Evolutionary conservation across 805 yeast genomes (phyloP).

Genomic region (Suhomyces xylopsoci): DNA sequence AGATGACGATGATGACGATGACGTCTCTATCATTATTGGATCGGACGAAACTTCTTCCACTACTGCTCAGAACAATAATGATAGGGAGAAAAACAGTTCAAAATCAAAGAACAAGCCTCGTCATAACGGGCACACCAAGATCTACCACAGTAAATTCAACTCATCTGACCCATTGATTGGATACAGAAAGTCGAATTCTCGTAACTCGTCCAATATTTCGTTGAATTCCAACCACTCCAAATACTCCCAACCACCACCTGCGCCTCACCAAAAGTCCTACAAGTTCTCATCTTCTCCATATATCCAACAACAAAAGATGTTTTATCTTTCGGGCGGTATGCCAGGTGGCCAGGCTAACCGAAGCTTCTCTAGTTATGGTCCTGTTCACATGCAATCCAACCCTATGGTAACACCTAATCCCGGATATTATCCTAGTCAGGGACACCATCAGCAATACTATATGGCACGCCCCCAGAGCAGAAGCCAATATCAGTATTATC

Average conservation of each 20-base stretch:
- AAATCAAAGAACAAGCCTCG: conserved; percentile 2
- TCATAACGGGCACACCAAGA: conserved; percentile 14
- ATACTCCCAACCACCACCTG: conserved; percentile 12
- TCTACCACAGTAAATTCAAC: conserved; percentile 14
- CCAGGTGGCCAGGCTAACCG: background rate
- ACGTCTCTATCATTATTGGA: conserved; percentile 36
- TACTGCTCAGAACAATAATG: conserved; percentile 14
- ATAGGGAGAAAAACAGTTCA: background rate
- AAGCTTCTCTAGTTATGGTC: conserved; percentile 4
- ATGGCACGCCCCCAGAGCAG: conserved; percentile 8
- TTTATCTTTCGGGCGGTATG: conserved; percentile 8
- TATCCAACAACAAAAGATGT: conserved; percentile 10
- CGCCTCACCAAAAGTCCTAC: conserved; percentile 5
- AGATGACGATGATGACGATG: conserved; percentile 28
- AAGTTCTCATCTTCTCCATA: conserved; percentile 8
- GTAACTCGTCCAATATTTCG: conserved; percentile 19
- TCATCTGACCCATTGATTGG: conserved; percentile 23
- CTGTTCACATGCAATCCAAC: conserved; percentile 1
- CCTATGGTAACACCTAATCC: conserved; percentile 2
- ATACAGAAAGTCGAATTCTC: conserved; percentile 10
- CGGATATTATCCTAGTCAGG: conserved; percentile 11
- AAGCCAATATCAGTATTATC: conserved; percentile 1
- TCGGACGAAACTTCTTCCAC: conserved; percentile 28
- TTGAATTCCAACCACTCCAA: conserved; percentile 12
- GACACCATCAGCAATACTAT: conserved; percentile 3